These are phyloP conservation scores for Chalaropsis ovoidea DNA, from an alignment of 2,329 filamentous ascomycete species.

Conservation along the genomic window DNA sequence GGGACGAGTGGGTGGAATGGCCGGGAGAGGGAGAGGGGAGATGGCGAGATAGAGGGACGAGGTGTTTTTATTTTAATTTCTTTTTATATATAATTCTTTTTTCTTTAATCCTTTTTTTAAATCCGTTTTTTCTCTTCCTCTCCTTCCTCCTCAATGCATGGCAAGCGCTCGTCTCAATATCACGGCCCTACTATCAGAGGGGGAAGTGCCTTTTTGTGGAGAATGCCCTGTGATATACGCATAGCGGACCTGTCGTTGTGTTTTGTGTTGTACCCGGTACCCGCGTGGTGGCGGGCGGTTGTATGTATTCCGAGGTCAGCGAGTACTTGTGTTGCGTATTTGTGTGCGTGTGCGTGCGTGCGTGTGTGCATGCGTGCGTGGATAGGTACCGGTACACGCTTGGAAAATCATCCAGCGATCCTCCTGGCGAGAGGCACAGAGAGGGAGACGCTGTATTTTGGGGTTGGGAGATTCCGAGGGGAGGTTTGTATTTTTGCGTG, in stretches of 20 bases:
- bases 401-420: slow-evolving; percentile 10
- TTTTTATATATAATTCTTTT: neutral
- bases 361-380: neutral
- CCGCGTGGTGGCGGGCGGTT: too few relatives aligned
- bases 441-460: neutral
- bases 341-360: neutral
- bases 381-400: neutral
- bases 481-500: too few relatives aligned
- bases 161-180: neutral
- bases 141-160: neutral
- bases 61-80: too few relatives aligned
- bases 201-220: neutral
- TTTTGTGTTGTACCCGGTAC: neutral
- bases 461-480: neutral
- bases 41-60: neutral
- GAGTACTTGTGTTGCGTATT: neutral
- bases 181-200: neutral
- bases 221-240: neutral
- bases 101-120: neutral
- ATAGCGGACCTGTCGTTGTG: neutral
- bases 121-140: too few relatives aligned
- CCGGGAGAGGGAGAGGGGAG: neutral
- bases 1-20: neutral
- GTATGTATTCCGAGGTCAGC: too few relatives aligned
- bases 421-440: neutral